Conservation (phyloP, 1,139 yeast genomes). For the Geotrichum australiense region DNA sequence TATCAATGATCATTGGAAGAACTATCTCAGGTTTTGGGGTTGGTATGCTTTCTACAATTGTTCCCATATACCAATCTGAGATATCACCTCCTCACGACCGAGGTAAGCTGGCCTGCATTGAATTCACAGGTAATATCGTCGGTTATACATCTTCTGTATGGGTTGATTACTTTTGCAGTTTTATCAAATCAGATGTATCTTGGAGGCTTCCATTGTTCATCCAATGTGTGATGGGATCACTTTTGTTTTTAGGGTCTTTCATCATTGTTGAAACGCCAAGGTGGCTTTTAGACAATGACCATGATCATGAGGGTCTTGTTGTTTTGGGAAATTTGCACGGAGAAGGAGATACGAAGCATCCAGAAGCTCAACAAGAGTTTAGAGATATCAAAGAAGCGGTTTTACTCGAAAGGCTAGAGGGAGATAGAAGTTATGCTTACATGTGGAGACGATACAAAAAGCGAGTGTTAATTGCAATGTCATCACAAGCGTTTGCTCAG, state of each 20-base stretch:
- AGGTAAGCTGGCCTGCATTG: constrained; percentile 84
- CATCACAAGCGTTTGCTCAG: constrained; percentile 87
- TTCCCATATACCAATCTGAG: constrained; percentile 87
- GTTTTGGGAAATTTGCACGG: constrained; percentile 75
- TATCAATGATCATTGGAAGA: constrained; percentile 68
- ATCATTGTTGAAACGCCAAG: constrained; percentile 82
- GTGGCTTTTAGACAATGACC: constrained; percentile 81
- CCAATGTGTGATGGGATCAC: constrained; percentile 68
- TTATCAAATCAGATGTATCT: constrained; percentile 46
- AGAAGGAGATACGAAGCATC: constrained; percentile 49
- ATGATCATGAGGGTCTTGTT: constrained; percentile 78
- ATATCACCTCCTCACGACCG: constrained; percentile 86
- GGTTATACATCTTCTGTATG: constrained; percentile 85
- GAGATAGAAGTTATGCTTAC: constrained; percentile 61
- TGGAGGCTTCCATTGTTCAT: constrained; percentile 77
- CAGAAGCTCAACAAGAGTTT: constrained; percentile 59
- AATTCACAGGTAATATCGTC: constrained; percentile 82
- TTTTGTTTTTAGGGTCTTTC: constrained; percentile 63
- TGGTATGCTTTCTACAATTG: constrained; percentile 78
- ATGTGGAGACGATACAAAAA: constrained; percentile 64
- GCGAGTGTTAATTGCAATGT: constrained; percentile 79
- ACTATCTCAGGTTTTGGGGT: constrained; percentile 70
- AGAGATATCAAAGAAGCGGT: constrained; percentile 74
- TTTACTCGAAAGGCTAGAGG: constrained; percentile 67
- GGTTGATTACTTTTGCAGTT: constrained; percentile 79